These are phyloP conservation scores for Lepidopterella palustris DNA, from an alignment of 495 filamentous ascomycete species.

Conservation along the genomic window DNA sequence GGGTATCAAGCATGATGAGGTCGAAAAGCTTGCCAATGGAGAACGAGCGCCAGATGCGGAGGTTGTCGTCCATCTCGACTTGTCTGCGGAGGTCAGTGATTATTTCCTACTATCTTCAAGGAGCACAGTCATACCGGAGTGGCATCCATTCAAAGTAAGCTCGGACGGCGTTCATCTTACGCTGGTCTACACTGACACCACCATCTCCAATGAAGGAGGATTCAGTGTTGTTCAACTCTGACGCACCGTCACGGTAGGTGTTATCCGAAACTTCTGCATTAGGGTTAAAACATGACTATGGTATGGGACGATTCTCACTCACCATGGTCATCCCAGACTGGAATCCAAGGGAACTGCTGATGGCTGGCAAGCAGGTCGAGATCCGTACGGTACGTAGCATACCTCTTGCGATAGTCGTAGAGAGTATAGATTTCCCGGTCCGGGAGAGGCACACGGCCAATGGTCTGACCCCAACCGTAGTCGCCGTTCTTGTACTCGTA, in stretches of 20 bases:
- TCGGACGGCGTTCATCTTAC: slow-evolving; percentile 62
- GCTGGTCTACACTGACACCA: slow-evolving; percentile 55
- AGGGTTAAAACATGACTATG: neutral
- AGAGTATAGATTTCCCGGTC: slow-evolving; percentile 45
- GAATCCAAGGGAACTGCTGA: slow-evolving; percentile 59
- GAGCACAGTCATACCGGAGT: slow-evolving; percentile 19
- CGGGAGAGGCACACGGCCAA: slow-evolving; percentile 50
- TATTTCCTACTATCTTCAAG: neutral
- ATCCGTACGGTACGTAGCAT: slow-evolving; percentile 58
- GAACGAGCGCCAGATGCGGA: slow-evolving; percentile 63
- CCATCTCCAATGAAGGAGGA: slow-evolving; percentile 54
- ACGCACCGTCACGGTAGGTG: slow-evolving; percentile 49
- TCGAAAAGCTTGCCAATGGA: slow-evolving; percentile 58
- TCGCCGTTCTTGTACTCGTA: slow-evolving; percentile 56
- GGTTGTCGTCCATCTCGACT: slow-evolving; percentile 62
- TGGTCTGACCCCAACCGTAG: slow-evolving; percentile 50
- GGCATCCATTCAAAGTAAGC: slow-evolving; percentile 69
- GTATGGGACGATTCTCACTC: neutral
- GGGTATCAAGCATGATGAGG: slow-evolving; percentile 63
- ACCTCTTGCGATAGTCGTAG: slow-evolving; percentile 57
- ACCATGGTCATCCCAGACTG: slow-evolving; percentile 66
- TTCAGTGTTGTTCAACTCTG: slow-evolving; percentile 54
- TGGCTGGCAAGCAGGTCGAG: slow-evolving; percentile 52
- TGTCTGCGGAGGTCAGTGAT: slow-evolving; percentile 38
- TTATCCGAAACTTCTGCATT: slow-evolving; percentile 56